A percentile compares a stretch with the other conserved stretches of the same genome.
Conservation (phyloP, 306 rosid species). For the Fragaria iinumae region DNA sequence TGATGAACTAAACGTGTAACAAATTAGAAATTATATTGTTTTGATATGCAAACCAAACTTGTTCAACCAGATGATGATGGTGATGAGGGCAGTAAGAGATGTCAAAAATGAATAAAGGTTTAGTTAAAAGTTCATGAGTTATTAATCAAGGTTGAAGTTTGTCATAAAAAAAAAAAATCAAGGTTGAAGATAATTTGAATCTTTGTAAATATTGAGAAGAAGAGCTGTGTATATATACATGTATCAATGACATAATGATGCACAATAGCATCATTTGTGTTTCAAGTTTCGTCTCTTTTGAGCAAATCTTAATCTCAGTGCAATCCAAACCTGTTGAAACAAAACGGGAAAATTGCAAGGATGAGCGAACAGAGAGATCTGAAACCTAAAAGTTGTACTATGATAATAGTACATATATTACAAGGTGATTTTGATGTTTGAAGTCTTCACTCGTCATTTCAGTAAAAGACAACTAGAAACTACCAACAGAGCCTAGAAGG, state of each 20-base stretch:
- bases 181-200: too few species aligned
- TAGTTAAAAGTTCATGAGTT: too few species aligned
- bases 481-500: constrained; percentile 12
- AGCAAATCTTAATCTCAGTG: not conserved
- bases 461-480: constrained; percentile 39
- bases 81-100: too few species aligned
- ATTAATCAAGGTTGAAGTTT: too few species aligned
- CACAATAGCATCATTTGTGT: not conserved
- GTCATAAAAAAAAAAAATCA: too few species aligned
- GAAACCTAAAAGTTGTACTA: not conserved
- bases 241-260: not conserved
- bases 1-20: too few species aligned
- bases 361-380: not conserved
- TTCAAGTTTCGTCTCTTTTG: not conserved
- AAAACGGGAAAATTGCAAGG: not conserved
- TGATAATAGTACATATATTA: constrained; percentile 21
- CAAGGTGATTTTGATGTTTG: constrained; percentile 21
- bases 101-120: too few species aligned
- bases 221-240: too few species aligned
- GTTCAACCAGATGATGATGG: too few species aligned
- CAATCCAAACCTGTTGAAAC: not conserved
- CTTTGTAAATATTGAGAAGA: too few species aligned
- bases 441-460: constrained; percentile 45
- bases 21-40: too few species aligned
- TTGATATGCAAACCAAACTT: too few species aligned